A percentile compares a stretch with the other conserved stretches of the same genome.
Evolutionary conservation across 352 stramenopile species (phyloP).

Genomic region (Peronospora belbahrii): DNA sequence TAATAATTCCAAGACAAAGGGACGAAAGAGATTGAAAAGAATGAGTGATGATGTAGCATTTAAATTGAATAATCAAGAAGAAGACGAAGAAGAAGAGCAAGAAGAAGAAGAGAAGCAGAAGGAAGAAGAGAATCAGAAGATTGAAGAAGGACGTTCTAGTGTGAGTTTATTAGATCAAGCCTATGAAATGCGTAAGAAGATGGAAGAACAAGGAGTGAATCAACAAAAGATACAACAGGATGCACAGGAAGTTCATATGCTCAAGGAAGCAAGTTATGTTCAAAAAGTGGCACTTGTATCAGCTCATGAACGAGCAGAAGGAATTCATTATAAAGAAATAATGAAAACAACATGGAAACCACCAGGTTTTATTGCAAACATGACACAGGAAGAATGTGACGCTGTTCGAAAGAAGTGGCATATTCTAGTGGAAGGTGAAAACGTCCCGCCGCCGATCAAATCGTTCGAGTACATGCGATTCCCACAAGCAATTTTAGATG

Average conservation of each 20-base stretch:
- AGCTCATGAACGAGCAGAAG: slow-evolving; percentile 87
- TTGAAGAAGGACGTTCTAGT: slow-evolving; percentile 52
- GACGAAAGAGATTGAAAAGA: too few relatives aligned
- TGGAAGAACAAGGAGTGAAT: slow-evolving; percentile 74
- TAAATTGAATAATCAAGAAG: not conserved
- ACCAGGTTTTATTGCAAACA: slow-evolving; percentile 75
- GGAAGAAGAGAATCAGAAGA: too few relatives aligned
- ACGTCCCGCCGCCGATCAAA: slow-evolving; percentile 94
- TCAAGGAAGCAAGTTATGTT: slow-evolving; percentile 93
- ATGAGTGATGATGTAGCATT: too few relatives aligned
- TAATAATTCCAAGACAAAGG: too few relatives aligned
- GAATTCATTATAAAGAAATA: slow-evolving; percentile 86
- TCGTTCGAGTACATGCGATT: slow-evolving; percentile 98
- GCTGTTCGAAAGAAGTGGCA: slow-evolving; percentile 96
- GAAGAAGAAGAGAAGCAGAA: too few relatives aligned
- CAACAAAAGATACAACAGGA: slow-evolving; percentile 74
- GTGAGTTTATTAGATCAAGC: slow-evolving; percentile 78
- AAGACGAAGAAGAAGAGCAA: slow-evolving; percentile 1
- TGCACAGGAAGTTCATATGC: slow-evolving; percentile 87
- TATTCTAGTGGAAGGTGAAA: slow-evolving; percentile 94
- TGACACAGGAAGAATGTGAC: slow-evolving; percentile 85
- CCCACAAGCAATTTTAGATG: slow-evolving; percentile 87
- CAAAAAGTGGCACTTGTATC: slow-evolving; percentile 94
- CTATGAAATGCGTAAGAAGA: slow-evolving; percentile 74
- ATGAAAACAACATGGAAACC: slow-evolving; percentile 90